Base-by-base conservation (phyloP, 345 rosid species). In the Gossypium raimondii region DNA sequence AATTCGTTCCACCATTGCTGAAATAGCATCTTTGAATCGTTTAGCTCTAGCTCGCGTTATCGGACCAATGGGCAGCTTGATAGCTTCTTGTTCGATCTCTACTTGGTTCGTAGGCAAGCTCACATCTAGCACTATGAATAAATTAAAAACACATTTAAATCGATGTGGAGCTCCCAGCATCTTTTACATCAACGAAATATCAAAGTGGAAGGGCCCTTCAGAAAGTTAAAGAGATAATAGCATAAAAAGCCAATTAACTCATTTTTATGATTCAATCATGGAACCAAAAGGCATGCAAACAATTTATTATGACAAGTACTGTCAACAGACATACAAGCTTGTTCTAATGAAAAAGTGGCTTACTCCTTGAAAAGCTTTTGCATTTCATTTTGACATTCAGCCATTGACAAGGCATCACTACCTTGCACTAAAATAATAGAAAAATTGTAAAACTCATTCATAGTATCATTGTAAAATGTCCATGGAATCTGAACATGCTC, bases 291-390 rank as follows among this genome's bases (percentile, higher is more conserved):
- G 1, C 11, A 13, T 48, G 16, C 10, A 34, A 34, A 34, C 41
- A 63, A 62, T 52, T 44, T 45, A 57, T 27, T 45, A 59, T 4
- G 2, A 63, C 14, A 17, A 60, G 13, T 45, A 58, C n/a, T 20
- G 9, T 61, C 12, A 52, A 68, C 11, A 38, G 25, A 10, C 56
- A 22, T 17, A 24, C n/a, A 44, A 20, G 43, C 67, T 27, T 8
- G 18, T 29, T 13, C 20, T 71, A 75, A 43, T 48, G 22, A 71
- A 47, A 73, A 69, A 72, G 78, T 69, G 79, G 67, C 97, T 87
- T 86, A 93, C 97, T 91, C 91, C 44, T 79, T 87, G 77, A 89
- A 90, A 82, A 93, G 77, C 77, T 82, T 84, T 84, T 87, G 59
- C 89, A 93, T 86, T 81, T 84, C 77, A 65, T 85, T 83, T 72